Base-by-base conservation (phyloP, 805 yeast genomes). In the Zygosaccharomyces rouxii region DNA sequence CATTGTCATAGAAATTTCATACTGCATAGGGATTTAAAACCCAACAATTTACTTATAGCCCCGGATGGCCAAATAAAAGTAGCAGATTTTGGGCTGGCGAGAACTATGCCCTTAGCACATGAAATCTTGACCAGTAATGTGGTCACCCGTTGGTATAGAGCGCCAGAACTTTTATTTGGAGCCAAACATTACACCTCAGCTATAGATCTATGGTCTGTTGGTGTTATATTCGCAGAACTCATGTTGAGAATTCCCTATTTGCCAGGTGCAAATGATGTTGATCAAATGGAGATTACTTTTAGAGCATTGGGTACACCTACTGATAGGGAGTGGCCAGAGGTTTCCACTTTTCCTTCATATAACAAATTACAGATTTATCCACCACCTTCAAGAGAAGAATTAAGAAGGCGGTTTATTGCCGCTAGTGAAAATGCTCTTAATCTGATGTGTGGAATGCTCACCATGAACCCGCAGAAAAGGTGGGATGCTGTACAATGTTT, bases 31-130 rank as follows among this genome's bases (percentile, higher is more conserved):
- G 98, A 92, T 72, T 74, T 92, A 57, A 92, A 92, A 65, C 98
- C 98, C 11, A 88, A 87, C 65, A 94, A 94, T 68, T 74, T 94
- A 70, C 72, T 94, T 47, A 71, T 94, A 31, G 85, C 96, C 0
- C 94, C 96, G 0, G 79, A 78, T 51, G 99, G 99, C 0, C 82
- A 85, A 54, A 73, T 94, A 51, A 94, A 94, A 65, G 77, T 94
- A 52, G 99, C 99, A 2, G 99, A 94, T 87, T 94, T 94, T 72
- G 99, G 99, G 56, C 73, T 92, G 39, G 98, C 98, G 0, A 72
- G 99, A 53, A 79, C 90, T 2, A 71, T 88, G 49, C 92, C 95
- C 0, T 75, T 83, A 21, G 87, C 90, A 0, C 79, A 81, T 50
- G 94, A 86, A 54, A 78, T 76, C 39, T 71, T 94, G 65, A 87